These are phyloP conservation scores for Phialophora expanda DNA, from an alignment of 2,329 filamentous ascomycete genomes.

Conservation along the genomic window DNA sequence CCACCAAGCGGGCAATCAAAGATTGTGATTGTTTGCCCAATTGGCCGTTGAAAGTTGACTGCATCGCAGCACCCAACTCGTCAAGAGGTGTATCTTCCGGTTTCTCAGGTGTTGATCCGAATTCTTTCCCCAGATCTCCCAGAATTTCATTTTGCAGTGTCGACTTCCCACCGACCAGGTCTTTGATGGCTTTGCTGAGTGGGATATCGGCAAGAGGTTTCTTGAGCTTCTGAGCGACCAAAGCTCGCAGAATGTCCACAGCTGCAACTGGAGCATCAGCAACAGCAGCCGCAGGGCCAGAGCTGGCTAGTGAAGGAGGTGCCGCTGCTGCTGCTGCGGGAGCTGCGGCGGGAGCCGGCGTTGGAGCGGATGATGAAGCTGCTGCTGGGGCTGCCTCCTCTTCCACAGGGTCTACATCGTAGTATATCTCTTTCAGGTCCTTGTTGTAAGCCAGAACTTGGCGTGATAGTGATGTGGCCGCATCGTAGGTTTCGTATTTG, in stretches of 20 bases:
- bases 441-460: conserved; percentile 99
- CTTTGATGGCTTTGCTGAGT: conserved; percentile 95
- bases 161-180: conserved; percentile 96
- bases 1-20: conserved; percentile 90
- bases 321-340: conserved; percentile 60
- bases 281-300: conserved; percentile 85
- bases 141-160: conserved; percentile 98
- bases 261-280: conserved; percentile 86
- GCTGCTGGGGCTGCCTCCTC: conserved; percentile 74
- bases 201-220: conserved; percentile 88
- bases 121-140: conserved; percentile 96
- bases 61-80: conserved; percentile 92
- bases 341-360: conserved; percentile 61
- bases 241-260: conserved; percentile 82
- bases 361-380: conserved; percentile 48
- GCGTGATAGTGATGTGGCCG: conserved; percentile 91
- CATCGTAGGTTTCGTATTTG: conserved; percentile 98
- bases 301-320: conserved; percentile 67
- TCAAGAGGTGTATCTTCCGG: conserved; percentile 96
- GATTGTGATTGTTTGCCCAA: conserved; percentile 95
- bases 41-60: conserved; percentile 98
- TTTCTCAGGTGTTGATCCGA: conserved; percentile 96
- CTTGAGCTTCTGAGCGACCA: conserved; percentile 98
- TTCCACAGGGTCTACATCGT: conserved; percentile 92
- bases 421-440: conserved; percentile 99